These are phyloP conservation scores for Xerocomellus intermedius DNA, from an alignment of 768 basidiomycete species.

Conservation along the genomic window DNA sequence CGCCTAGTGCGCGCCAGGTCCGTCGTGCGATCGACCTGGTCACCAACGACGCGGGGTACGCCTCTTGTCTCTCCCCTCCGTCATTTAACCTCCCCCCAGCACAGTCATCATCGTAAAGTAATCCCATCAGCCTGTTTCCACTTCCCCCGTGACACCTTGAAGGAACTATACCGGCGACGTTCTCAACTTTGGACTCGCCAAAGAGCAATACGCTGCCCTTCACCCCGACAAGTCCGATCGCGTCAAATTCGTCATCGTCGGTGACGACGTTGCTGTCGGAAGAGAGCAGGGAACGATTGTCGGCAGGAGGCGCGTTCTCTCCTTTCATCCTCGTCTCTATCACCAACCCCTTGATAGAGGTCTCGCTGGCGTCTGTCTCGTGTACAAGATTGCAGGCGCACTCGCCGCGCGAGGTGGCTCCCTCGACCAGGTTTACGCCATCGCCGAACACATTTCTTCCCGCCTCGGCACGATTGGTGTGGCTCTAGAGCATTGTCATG, in stretches of 20 bases:
- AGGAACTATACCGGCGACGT: constrained; percentile 92
- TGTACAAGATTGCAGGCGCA: constrained; percentile 91
- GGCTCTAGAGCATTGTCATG: constrained; percentile 87
- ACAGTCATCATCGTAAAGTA: constrained; percentile 85
- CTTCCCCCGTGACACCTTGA: constrained; percentile 7
- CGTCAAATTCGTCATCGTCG: constrained; percentile 79
- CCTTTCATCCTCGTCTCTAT: background rate
- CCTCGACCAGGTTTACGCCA: constrained; percentile 64
- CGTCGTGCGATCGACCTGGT: constrained; percentile 75
- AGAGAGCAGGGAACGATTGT: constrained; percentile 79
- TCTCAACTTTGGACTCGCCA: constrained; percentile 88
- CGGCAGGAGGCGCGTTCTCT: constrained; percentile 55
- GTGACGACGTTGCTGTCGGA: constrained; percentile 89
- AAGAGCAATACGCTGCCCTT: constrained; percentile 74
- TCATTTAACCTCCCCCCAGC: constrained; percentile 34
- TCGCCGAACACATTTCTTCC: constrained; percentile 65
- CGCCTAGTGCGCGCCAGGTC: constrained; percentile 85
- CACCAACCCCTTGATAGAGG: constrained; percentile 48
- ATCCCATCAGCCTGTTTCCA: background rate
- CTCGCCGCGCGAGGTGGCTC: constrained; percentile 64
- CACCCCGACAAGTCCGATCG: constrained; percentile 65
- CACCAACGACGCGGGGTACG: constrained; percentile 68
- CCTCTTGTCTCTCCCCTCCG: background rate
- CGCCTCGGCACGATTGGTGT: constrained; percentile 81
- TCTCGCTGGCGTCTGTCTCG: constrained; percentile 75